Base-by-base conservation (phyloP, 2,329 filamentous ascomycete species). In the Penicillium sp. region DNA sequence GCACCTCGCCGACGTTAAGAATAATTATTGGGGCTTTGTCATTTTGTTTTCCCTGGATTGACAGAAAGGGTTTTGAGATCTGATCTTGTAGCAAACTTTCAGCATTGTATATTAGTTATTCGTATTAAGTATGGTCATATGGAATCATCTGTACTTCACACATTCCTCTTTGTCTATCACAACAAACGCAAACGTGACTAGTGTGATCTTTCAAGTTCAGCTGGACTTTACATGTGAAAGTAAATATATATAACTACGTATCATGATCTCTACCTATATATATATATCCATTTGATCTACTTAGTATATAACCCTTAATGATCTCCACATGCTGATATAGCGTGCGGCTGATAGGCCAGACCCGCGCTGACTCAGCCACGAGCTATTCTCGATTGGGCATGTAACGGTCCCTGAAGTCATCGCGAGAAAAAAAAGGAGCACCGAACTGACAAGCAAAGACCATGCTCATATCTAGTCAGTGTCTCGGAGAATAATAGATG, bases 1-100 rank as follows among this genome's bases (percentile, higher is more conserved):
- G 63, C 60, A 13, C 58, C 55, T 46, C 63, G 65, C 45, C 64
- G 67, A 47, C 64, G 70, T 52, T 64, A 59, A 56, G 48, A 21
- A 19, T 50, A 23, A 42, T 47, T 23, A 45, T 37, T 7, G 7
- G 6, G 26, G 43, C 13, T 43, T 16, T 53, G 51, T 24, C 42
- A 44, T 33, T 55, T 44, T 24, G 37, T 59, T 33, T 54, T n/a
- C n/a, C n/a, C n/a, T 52, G 47, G 54, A 49, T 21, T 52, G 40
- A 48, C 9, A 16, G 34, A 42, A 23, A n/a, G 47, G 53, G 52
- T 44, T 58, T 54, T n/a, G n/a, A 42, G 49, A 43, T 37, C 47
- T 48, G 39, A 24, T 54, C 29, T 60, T 45, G 53, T 40, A 60
- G 59, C 55, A 55, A 36, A 18, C 24, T 39, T 50, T 44, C 18